Conservation (phyloP, 164 flowering plant species). For the Sextonia rubra region DNA sequence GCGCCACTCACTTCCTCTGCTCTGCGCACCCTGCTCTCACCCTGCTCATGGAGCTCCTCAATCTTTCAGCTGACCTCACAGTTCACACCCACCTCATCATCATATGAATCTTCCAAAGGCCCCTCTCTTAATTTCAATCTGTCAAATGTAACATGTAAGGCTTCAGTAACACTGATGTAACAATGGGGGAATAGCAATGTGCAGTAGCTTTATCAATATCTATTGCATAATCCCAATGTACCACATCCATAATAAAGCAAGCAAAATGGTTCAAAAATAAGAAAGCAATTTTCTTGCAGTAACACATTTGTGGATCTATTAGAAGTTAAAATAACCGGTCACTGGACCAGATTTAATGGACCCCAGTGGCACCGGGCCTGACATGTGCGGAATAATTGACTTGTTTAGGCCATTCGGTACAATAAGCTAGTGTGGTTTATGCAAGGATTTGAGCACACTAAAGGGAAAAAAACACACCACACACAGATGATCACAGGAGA, state of each 20-base stretch:
- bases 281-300: too few species aligned
- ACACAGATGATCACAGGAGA: too few species aligned
- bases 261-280: too few species aligned
- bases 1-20: background rate
- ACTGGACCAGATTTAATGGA: too few species aligned
- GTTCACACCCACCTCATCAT: slow-evolving; percentile 21
- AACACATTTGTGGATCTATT: too few species aligned
- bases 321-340: too few species aligned
- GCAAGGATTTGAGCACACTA: too few species aligned
- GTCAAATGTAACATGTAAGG: slow-evolving; percentile 14
- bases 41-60: slow-evolving; percentile 32
- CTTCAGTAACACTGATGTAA: background rate
- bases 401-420: too few species aligned
- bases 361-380: too few species aligned
- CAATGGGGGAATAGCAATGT: background rate
- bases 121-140: slow-evolving; percentile 33
- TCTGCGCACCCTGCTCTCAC: background rate
- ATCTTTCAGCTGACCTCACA: slow-evolving; percentile 21
- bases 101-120: slow-evolving; percentile 17
- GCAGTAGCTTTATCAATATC: background rate
- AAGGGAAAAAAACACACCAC: too few species aligned
- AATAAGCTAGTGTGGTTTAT: too few species aligned
- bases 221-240: background rate
- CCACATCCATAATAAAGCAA: background rate
- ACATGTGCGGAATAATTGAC: too few species aligned